Evolutionary conservation across 1,284 basidiomycete genomes (phyloP).

Genomic region (Ganoderma lingzhi): DNA sequence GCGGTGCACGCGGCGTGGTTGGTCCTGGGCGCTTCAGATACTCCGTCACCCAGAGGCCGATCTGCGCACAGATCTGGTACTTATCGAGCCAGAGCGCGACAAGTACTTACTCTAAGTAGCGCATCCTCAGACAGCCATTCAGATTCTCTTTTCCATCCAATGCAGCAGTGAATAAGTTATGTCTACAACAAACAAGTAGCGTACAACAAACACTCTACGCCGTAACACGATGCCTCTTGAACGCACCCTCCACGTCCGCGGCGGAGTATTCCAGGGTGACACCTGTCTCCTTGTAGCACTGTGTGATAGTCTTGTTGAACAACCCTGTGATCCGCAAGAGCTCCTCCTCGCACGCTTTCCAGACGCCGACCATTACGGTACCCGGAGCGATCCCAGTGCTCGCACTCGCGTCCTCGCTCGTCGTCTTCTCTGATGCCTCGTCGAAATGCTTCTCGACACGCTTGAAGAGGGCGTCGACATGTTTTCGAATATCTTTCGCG

Average conservation of each 20-base stretch:
- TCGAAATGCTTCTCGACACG: constrained; percentile 97
- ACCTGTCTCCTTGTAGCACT: constrained; percentile 81
- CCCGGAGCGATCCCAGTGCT: constrained; percentile 65
- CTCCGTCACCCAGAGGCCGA: background rate
- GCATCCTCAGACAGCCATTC: too few species aligned
- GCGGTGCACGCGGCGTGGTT: background rate
- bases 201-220: constrained; percentile 40
- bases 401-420: constrained; percentile 55
- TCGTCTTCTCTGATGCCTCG: constrained; percentile 74
- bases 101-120: background rate
- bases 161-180: constrained; percentile 25
- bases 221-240: constrained; percentile 69
- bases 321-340: constrained; percentile 75
- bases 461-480: constrained; percentile 87
- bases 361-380: constrained; percentile 82
- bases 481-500: constrained; percentile 88
- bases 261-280: constrained; percentile 77
- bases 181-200: constrained; percentile 10
- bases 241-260: constrained; percentile 81
- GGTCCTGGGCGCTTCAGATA: background rate
- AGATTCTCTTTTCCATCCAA: background rate
- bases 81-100: too few species aligned
- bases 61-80: background rate
- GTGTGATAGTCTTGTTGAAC: constrained; percentile 72
- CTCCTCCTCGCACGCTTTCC: constrained; percentile 89